These are phyloP conservation scores for Megacollybia marginata DNA, from an alignment of 768 basidiomycete species.

Conservation along the genomic window DNA sequence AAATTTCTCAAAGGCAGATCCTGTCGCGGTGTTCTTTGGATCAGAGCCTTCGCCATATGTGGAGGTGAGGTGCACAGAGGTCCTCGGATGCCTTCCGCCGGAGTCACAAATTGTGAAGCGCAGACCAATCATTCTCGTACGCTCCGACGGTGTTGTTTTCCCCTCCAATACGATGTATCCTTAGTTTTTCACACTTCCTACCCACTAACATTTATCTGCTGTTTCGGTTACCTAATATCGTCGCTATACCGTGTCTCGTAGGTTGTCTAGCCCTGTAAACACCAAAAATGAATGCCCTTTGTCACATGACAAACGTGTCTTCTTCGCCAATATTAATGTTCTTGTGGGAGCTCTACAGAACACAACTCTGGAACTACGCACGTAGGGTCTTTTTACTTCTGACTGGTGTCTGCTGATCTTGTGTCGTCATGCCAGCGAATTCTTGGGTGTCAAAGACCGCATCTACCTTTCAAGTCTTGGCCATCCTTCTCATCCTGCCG, in stretches of 20 bases:
- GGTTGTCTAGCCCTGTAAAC: neutral
- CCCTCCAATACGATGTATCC: slow-evolving; percentile 80
- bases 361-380: slow-evolving; percentile 55
- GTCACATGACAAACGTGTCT: neutral
- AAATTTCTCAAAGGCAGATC: slow-evolving; percentile 80
- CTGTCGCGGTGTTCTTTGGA: slow-evolving; percentile 80
- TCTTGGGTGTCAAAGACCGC: slow-evolving; percentile 67
- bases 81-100: slow-evolving; percentile 74
- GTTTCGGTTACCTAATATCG: slow-evolving; percentile 11
- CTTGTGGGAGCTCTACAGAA: slow-evolving; percentile 54
- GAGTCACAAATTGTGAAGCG: slow-evolving; percentile 61
- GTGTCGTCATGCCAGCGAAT: slow-evolving; percentile 22
- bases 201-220: slow-evolving; percentile 8
- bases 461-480: slow-evolving; percentile 56
- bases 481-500: slow-evolving; percentile 55
- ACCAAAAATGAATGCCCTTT: neutral
- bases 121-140: slow-evolving; percentile 73
- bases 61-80: slow-evolving; percentile 83
- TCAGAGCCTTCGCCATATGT: slow-evolving; percentile 81
- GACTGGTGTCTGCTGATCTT: too few species aligned
- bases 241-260: slow-evolving; percentile 20
- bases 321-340: neutral
- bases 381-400: too few species aligned
- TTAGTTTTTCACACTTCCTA: slow-evolving; percentile 28
- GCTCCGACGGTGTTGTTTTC: slow-evolving; percentile 82